Base-by-base conservation (phyloP, 169 alveolate species). In the Toxoplasma gondii region DNA sequence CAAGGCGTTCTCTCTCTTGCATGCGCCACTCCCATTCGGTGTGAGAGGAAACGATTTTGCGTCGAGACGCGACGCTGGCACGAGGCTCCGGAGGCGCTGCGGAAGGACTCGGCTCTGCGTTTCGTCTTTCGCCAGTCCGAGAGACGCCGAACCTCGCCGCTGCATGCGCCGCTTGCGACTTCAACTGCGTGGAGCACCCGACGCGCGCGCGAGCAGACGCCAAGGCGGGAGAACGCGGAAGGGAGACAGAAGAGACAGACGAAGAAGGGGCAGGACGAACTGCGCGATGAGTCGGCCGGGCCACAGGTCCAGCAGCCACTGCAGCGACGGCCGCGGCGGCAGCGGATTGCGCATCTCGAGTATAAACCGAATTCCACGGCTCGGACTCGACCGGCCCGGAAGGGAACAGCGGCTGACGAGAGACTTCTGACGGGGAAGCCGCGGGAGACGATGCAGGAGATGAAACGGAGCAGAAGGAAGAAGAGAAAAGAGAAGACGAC, bases 381-480 rank as follows among this genome's bases (percentile, higher is more conserved):
- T 34, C 39, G 34, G 12, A 24, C 17, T 64, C 4, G 27, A 9
- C 31, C n/a, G 29, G 64, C 7, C 53, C 44, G 22, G 16, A 7
- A 12, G 49, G 53, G 49, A 80, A 38, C 27, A 44, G 64, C 4
- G 67, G 90, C 90, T 24, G 41, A 38, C 22, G 90, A 41, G 41
- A 24, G 41, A 24, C 58, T 5, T 17, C 58, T 4, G 69, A 16
- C 10, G 90, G 17, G 24, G 67, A 9, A 41, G 88, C 54, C 12
- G 88, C 54, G 54, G 88, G 5, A 9, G 88, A 29, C 19, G 88
- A n/a, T 10, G 29, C 88, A 29, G 10, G 34, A 10, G 88, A 12
- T 81, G 88, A n/a, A 81, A n/a, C 19, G 88, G 38, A 81, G 88
- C 69, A 82, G 90, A 10, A 82, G 58, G 69, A 31, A 27, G n/a